These are phyloP conservation scores for Astragalus membranaceus DNA, from an alignment of 306 rosid species.

Conservation along the genomic window DNA sequence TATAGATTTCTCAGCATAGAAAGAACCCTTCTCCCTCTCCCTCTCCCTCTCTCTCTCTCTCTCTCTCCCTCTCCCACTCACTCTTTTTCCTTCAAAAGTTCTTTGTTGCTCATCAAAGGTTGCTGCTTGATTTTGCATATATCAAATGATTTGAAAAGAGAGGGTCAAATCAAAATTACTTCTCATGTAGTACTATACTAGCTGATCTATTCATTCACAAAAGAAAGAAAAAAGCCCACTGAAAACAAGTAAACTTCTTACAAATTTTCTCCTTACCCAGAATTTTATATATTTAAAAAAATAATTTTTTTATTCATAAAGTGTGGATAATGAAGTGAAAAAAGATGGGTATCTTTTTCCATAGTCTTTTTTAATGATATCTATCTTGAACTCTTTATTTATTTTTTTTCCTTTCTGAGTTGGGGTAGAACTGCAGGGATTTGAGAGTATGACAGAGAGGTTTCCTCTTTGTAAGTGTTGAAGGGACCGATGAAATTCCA, in stretches of 20 bases:
- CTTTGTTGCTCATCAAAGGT: conserved; percentile 51
- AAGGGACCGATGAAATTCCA: conserved; percentile 33
- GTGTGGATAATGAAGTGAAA: conserved; percentile 68
- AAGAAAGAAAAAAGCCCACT: conserved; percentile 4
- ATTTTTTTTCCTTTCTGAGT: conserved; percentile 50
- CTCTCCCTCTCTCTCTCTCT: too few species aligned
- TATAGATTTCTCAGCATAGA: conserved; percentile 31
- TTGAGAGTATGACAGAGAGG: conserved; percentile 74
- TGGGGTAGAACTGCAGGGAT: conserved; percentile 62
- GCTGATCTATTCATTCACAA: too few species aligned
- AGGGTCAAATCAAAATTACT: conserved; percentile 69
- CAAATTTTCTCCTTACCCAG: neutral
- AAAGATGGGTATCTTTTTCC: conserved; percentile 81
- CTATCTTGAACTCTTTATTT: too few species aligned
- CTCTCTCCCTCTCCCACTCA: conserved; percentile 26
- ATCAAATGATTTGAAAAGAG: conserved; percentile 66
- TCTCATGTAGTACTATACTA: conserved; percentile 20
- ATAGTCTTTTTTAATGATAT: conserved; percentile 43
- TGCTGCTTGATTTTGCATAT: conserved; percentile 41
- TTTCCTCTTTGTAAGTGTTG: conserved; percentile 35
- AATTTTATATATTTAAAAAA: neutral
- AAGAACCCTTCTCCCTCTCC: conserved; percentile 24
- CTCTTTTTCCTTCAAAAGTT: conserved; percentile 30
- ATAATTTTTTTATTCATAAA: neutral
- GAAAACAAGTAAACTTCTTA: conserved; percentile 14